Evolutionary conservation across 2,329 filamentous ascomycete genomes (phyloP).

Genomic region (Cercospora zeae-maydis): DNA sequence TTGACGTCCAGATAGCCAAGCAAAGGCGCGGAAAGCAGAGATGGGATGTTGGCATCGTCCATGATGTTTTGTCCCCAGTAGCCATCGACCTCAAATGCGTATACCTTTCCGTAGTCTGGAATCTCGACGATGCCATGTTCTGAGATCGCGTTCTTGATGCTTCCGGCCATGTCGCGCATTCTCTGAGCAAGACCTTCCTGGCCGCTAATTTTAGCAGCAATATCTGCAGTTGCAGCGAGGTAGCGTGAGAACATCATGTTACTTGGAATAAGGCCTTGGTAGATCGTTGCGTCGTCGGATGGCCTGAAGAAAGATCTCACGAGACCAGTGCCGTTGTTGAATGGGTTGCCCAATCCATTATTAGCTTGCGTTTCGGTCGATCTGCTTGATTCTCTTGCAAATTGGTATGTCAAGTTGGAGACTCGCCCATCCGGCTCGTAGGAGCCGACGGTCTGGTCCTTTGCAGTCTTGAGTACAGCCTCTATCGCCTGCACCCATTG

Average conservation of each 20-base stretch:
- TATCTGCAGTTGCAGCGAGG: constrained; percentile 52
- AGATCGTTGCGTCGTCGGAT: constrained; percentile 50
- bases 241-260: constrained; percentile 72
- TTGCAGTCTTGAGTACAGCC: constrained; percentile 44
- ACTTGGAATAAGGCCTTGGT: constrained; percentile 48
- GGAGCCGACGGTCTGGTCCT: constrained; percentile 48
- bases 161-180: constrained; percentile 56
- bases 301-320: constrained; percentile 51
- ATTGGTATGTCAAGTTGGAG: constrained; percentile 45
- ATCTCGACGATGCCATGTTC: constrained; percentile 42
- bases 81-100: constrained; percentile 48
- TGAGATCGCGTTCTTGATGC: constrained; percentile 45
- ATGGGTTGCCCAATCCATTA: constrained; percentile 50
- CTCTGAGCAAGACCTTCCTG: constrained; percentile 48
- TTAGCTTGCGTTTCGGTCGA: constrained; percentile 53
- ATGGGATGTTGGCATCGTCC: constrained; percentile 71
- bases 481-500: constrained; percentile 48
- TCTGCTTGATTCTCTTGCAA: constrained; percentile 42
- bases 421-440: constrained; percentile 48
- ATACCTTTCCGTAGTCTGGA: constrained; percentile 40
- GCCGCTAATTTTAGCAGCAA: constrained; percentile 52
- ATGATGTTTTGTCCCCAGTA: constrained; percentile 53
- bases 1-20: constrained; percentile 52
- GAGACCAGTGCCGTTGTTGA: constrained; percentile 48
- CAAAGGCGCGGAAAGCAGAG: constrained; percentile 62